These are phyloP conservation scores for Fusarium humuli DNA, from an alignment of 2,329 filamentous ascomycete genomes.

Conservation along the genomic window DNA sequence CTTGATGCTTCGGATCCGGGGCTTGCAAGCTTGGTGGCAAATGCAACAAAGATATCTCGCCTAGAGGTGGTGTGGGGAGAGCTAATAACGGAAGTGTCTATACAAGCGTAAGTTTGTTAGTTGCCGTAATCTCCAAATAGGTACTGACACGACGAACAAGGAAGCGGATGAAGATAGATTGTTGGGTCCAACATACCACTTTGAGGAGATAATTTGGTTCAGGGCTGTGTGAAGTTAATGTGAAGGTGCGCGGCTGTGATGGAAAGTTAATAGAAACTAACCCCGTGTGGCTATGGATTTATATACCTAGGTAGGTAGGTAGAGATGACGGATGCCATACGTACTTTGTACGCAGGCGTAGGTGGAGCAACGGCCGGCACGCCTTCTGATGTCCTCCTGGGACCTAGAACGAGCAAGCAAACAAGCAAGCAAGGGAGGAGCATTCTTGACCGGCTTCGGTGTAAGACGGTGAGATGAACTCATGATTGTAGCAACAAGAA, in stretches of 20 bases:
- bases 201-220: constrained; percentile 22
- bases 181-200: constrained; percentile 27
- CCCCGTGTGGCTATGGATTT: constrained; percentile 26
- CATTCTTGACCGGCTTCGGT: constrained; percentile 43
- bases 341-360: constrained; percentile 5
- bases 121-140: constrained; percentile 8
- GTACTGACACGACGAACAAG: constrained; percentile 25
- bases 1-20: constrained; percentile 39
- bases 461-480: constrained; percentile 41
- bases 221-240: neutral
- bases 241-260: constrained; percentile 28
- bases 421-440: constrained; percentile 27
- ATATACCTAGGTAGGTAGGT: constrained; percentile 20
- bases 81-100: constrained; percentile 26
- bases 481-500: neutral
- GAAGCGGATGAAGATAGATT: neutral
- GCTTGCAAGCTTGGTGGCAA: constrained; percentile 35
- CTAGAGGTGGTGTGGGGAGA: constrained; percentile 31
- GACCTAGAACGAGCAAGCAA: neutral
- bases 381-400: constrained; percentile 31
- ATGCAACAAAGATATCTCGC: constrained; percentile 31
- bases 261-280: constrained; percentile 23
- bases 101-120: constrained; percentile 14
- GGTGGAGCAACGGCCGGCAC: constrained; percentile 36
- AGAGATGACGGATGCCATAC: constrained; percentile 9